Evolutionary conservation across 208 protist species (phyloP).

Genomic region (Wallacemonas sp.): DNA sequence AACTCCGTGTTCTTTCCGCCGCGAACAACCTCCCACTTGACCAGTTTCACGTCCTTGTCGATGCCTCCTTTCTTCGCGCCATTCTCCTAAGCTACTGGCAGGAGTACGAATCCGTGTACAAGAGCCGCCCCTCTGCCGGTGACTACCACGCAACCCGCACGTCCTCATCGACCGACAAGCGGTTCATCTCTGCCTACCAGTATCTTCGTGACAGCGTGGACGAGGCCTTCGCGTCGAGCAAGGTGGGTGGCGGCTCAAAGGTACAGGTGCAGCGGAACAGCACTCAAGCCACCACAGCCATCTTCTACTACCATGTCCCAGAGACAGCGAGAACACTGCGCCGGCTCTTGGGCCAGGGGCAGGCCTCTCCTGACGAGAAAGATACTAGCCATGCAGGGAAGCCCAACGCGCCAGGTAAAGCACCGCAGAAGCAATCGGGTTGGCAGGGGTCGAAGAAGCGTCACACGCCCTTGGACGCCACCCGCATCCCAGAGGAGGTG

Average conservation of each 20-base stretch:
- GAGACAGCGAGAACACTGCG: conserved; percentile 8
- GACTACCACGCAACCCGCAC: not conserved
- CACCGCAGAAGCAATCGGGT: too few relatives aligned
- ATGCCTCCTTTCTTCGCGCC: conserved; percentile 77
- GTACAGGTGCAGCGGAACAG: not conserved
- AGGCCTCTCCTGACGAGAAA: not conserved
- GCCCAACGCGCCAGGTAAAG: too few relatives aligned
- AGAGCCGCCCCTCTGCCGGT: conserved; percentile 1
- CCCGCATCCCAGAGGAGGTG: conserved; percentile 9
- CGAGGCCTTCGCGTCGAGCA: conserved; percentile 10
- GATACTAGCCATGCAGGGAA: too few relatives aligned
- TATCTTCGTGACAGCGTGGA: conserved; percentile 11
- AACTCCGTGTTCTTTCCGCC: conserved; percentile 63
- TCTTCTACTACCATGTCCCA: conserved; percentile 9
- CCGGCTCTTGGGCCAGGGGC: not conserved
- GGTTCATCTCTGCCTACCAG: conserved; percentile 6
- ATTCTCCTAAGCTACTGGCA: conserved; percentile 45
- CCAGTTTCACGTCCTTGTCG: conserved; percentile 50
- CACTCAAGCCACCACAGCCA: not conserved
- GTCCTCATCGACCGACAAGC: not conserved
- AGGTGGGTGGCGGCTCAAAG: not conserved
- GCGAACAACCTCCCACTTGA: conserved; percentile 39
- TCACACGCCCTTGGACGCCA: not conserved
- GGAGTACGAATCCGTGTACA: conserved; percentile 28
- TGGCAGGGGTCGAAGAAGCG: not conserved